Conservation (phyloP, 208 protist genomes). For the Acanthamoeba royreba region DNA sequence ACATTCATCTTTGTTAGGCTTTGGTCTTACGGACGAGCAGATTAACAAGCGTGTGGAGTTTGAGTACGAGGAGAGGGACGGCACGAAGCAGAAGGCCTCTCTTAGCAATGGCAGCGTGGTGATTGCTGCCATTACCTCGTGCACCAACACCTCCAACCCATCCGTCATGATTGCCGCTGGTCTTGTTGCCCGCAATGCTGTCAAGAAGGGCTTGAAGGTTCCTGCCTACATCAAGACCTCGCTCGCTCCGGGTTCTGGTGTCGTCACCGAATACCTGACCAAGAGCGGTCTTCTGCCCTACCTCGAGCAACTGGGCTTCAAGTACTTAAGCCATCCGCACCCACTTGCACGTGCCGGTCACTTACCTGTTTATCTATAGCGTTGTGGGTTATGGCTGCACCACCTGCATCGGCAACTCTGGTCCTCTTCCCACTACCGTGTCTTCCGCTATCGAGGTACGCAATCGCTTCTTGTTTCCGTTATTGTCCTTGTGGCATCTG, state of each 20-base stretch:
- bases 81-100: not conserved
- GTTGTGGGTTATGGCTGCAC: slow-evolving; percentile 94
- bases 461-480: not conserved
- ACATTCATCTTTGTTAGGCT: too few species aligned
- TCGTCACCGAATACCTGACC: slow-evolving; percentile 92
- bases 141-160: slow-evolving; percentile 95
- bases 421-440: slow-evolving; percentile 80
- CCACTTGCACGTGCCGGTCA: not conserved
- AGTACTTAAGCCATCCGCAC: not conserved
- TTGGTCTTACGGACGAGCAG: not conserved
- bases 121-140: slow-evolving; percentile 94
- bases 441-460: slow-evolving; percentile 84
- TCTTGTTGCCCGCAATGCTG: slow-evolving; percentile 90
- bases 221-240: slow-evolving; percentile 92
- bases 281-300: slow-evolving; percentile 84
- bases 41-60: not conserved
- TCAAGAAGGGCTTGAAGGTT: slow-evolving; percentile 88
- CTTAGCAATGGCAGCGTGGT: slow-evolving; percentile 88
- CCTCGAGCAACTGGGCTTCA: slow-evolving; percentile 86
- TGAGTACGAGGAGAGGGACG: slow-evolving; percentile 31
- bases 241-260: slow-evolving; percentile 88
- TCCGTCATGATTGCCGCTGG: slow-evolving; percentile 89
- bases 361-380: not conserved
- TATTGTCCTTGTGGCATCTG: too few species aligned
- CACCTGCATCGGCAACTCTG: slow-evolving; percentile 96